Evolutionary conservation across 108 stramenopile genomes (phyloP).

Genomic region (Stephanodiscus minutulus): DNA sequence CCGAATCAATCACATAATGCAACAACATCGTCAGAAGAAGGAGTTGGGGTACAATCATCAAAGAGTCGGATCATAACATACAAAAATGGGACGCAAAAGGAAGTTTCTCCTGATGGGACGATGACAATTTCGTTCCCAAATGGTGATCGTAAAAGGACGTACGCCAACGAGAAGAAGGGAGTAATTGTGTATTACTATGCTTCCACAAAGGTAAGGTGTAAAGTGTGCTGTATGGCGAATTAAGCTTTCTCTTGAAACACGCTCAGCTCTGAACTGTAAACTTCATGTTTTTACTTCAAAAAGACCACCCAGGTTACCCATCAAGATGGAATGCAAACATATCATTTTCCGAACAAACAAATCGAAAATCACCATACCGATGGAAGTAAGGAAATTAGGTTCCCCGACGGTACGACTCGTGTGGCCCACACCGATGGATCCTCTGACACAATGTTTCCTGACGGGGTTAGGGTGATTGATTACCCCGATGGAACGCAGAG

Average conservation of each 20-base stretch:
- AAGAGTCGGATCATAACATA: constrained; percentile 38
- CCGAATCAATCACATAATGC: constrained; percentile 8
- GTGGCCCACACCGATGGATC: constrained; percentile 47
- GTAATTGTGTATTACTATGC: constrained; percentile 75
- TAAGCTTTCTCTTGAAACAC: neutral
- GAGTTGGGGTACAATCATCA: neutral
- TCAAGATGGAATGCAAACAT: constrained; percentile 54
- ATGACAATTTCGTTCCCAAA: constrained; percentile 67
- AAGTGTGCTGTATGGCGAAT: constrained; percentile 3
- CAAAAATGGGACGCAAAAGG: constrained; percentile 67
- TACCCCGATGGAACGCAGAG: constrained; percentile 47
- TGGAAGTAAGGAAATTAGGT: constrained; percentile 51
- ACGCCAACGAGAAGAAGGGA: constrained; percentile 51
- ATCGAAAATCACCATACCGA: constrained; percentile 49
- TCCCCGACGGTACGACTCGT: constrained; percentile 58
- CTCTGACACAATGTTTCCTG: constrained; percentile 55
- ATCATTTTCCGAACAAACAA: constrained; percentile 58
- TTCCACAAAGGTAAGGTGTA: constrained; percentile 44
- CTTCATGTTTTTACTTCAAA: neutral
- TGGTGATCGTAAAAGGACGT: constrained; percentile 68
- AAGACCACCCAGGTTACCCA: constrained; percentile 58
- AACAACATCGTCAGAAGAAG: neutral
- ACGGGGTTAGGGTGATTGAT: constrained; percentile 55
- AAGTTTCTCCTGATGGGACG: constrained; percentile 55
- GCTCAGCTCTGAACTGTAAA: neutral